phyloP scores from a whole-genome alignment of 2,329 filamentous ascomycete species.

The Colletotrichum lindemuthianum region DNA sequence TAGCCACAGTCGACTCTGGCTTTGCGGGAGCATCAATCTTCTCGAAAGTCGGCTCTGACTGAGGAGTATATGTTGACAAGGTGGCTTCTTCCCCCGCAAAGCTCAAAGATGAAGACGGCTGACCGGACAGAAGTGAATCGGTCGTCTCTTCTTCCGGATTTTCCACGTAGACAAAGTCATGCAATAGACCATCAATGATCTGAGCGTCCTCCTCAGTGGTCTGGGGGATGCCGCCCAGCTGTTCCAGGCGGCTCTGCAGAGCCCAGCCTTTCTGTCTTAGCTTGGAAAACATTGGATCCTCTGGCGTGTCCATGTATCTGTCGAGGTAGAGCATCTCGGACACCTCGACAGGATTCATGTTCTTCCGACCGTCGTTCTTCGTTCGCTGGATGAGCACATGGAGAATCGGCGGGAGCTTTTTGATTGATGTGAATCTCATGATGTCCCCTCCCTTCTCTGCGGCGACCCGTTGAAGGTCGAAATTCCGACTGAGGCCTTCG shows the following conservation, averaged over 20 bases:
- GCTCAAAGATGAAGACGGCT: slow-evolving; percentile 24
- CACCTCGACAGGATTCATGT: slow-evolving; percentile 81
- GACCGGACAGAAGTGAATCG: slow-evolving; percentile 17
- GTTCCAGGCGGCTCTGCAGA: slow-evolving; percentile 71
- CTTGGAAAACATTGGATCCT: slow-evolving; percentile 68
- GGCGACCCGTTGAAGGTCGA: slow-evolving; percentile 78
- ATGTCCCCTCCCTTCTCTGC: slow-evolving; percentile 57
- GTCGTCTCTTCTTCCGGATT: slow-evolving; percentile 2
- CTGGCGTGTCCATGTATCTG: slow-evolving; percentile 79
- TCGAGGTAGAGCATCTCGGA: slow-evolving; percentile 86
- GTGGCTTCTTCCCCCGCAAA: slow-evolving; percentile 26
- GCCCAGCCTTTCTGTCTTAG: slow-evolving; percentile 79
- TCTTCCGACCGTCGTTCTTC: slow-evolving; percentile 78
- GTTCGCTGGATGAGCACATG: slow-evolving; percentile 91
- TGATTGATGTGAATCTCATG: slow-evolving; percentile 76
- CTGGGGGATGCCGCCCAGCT: slow-evolving; percentile 47
- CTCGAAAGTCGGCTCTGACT: slow-evolving; percentile 3
- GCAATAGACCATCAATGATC: slow-evolving; percentile 17
- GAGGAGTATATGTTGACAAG: slow-evolving; percentile 19
- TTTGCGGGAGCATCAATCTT: slow-evolving; percentile 7
- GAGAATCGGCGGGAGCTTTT: slow-evolving; percentile 81
- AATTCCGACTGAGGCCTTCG: slow-evolving; percentile 84
- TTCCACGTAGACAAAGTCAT: slow-evolving; percentile 22
- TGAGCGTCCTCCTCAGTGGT: slow-evolving; percentile 24
- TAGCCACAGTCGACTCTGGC: neutral